Percentiles rank a stretch among this genome's conserved stretches.
Conservation (phyloP, 768 basidiomycete species). For the Suillus subaureus region DNA sequence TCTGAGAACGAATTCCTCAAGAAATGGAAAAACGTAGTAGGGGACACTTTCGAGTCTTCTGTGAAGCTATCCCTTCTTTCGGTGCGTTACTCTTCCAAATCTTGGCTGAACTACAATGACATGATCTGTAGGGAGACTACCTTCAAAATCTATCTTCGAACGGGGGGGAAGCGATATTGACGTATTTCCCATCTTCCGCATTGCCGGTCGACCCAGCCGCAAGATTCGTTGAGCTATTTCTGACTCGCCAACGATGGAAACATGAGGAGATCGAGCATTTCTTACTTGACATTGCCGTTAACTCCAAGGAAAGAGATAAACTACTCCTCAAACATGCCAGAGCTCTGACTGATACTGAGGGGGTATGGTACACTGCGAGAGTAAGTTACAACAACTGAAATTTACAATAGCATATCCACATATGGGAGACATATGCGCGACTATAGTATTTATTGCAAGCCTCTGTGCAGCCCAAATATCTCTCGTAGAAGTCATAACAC, state of each 20-base stretch:
- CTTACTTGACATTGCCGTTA: slow-evolving; percentile 78
- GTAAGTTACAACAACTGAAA: slow-evolving; percentile 56
- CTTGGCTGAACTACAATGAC: not conserved
- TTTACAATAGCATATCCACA: not conserved
- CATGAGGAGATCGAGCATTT: slow-evolving; percentile 82
- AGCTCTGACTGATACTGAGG: slow-evolving; percentile 66
- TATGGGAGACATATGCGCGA: not conserved
- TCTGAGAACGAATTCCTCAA: slow-evolving; percentile 54
- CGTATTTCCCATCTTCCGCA: slow-evolving; percentile 73
- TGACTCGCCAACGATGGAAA: slow-evolving; percentile 75
- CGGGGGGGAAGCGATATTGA: slow-evolving; percentile 44
- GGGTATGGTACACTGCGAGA: slow-evolving; percentile 75
- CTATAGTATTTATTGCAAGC: not conserved
- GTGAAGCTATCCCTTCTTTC: slow-evolving; percentile 70
- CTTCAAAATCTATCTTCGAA: slow-evolving; percentile 46
- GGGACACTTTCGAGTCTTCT: slow-evolving; percentile 69
- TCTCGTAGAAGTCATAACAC: not conserved
- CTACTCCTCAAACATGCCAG: slow-evolving; percentile 85
- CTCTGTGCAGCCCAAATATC: not conserved
- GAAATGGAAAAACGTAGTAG: slow-evolving; percentile 74
- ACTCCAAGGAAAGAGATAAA: slow-evolving; percentile 85
- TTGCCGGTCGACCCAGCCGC: slow-evolving; percentile 78
- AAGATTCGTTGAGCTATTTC: slow-evolving; percentile 88
- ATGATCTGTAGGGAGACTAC: slow-evolving; percentile 75
- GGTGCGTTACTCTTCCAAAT: slow-evolving; percentile 41